phyloP scores from a whole-genome alignment of 2,329 filamentous ascomycete species.

The Neopestalotiopsis sp. region DNA sequence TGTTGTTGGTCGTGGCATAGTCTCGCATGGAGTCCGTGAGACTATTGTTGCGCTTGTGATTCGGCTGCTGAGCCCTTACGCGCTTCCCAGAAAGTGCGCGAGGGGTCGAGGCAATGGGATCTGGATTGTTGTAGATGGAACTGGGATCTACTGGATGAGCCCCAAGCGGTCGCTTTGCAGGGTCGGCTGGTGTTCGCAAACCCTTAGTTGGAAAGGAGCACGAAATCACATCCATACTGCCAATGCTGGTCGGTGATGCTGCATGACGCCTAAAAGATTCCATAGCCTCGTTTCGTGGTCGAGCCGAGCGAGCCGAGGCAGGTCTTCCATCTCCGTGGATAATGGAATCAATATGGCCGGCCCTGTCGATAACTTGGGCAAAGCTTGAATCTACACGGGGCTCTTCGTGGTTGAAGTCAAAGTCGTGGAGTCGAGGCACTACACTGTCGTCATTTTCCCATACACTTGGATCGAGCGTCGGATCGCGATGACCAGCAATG shows the following conservation, averaged over 20 bases:
- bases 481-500: slow-evolving; percentile 65
- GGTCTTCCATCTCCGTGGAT: slow-evolving; percentile 48
- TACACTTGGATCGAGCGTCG: slow-evolving; percentile 57
- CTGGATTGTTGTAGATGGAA: slow-evolving; percentile 50
- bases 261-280: slow-evolving; percentile 7
- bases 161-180: slow-evolving; percentile 47
- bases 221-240: slow-evolving; percentile 65
- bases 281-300: slow-evolving; percentile 31
- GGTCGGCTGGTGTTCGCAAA: slow-evolving; percentile 44
- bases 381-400: slow-evolving; percentile 43
- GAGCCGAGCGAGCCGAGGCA: slow-evolving; percentile 57
- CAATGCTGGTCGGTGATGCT: slow-evolving; percentile 59
- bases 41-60: slow-evolving; percentile 86
- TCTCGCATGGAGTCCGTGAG: slow-evolving; percentile 85
- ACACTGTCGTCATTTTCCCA: slow-evolving; percentile 53
- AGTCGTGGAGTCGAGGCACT: slow-evolving; percentile 49
- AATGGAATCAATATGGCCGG: slow-evolving; percentile 54
- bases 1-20: slow-evolving; percentile 55
- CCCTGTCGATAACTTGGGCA: slow-evolving; percentile 50
- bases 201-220: slow-evolving; percentile 66
- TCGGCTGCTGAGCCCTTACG: slow-evolving; percentile 55
- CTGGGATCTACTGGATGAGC: slow-evolving; percentile 63
- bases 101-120: slow-evolving; percentile 62
- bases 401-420: slow-evolving; percentile 37
- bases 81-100: slow-evolving; percentile 63